Evolutionary conservation across 2,329 filamentous ascomycete genomes (phyloP), one percentile per base, ranked within the genome.

Genomic region (Arthrobotrys entomopaga): DNA sequence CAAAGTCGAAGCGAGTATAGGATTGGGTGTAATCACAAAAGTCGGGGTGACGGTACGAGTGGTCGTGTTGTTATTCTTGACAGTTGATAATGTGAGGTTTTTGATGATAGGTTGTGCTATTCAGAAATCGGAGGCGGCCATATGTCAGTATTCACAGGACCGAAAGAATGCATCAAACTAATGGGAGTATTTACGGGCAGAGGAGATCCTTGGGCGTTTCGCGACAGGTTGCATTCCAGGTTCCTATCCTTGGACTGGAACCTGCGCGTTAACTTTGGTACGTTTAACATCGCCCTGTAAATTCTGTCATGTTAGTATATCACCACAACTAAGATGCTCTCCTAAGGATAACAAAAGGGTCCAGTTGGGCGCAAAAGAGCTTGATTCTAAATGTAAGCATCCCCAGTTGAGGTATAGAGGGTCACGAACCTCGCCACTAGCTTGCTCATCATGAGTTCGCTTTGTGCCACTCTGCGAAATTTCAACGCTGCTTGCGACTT

Each of bases 341-440:
- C 26, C n/a, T 34, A 22, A 7, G 22, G 16, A 48, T 13, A 16
- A 29, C 54, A 54, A 49, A n/a, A 59, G 49, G 20, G 52, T 52
- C 42, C 13, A 63, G 38, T 57, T 20, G 61, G 61, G 50, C 53
- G 53, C 64, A 53, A 59, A 46, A 46, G 8, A 67, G 54, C 54
- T 53, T 66, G 56, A 61, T 42, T 52, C 70, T 74, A 74, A 42
- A 74, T 74, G 70, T 74, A 74, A 74, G 70, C 63, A 60, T 67
- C 70, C 63, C 46, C 38, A 42, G 34, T 61, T 67, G 43, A 54
- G 29, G 42, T 29, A n/a, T 15, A 56, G 15, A 22, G 42, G 53
- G 19, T 24, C 53, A 74, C 70, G 63, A 58, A 74, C 70, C 70
- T 74, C 70, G 20, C 53, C 54, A 16, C 56, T 46, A 53, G 53